Conservation (phyloP, 768 basidiomycete genomes). For the Russula lepida region DNA sequence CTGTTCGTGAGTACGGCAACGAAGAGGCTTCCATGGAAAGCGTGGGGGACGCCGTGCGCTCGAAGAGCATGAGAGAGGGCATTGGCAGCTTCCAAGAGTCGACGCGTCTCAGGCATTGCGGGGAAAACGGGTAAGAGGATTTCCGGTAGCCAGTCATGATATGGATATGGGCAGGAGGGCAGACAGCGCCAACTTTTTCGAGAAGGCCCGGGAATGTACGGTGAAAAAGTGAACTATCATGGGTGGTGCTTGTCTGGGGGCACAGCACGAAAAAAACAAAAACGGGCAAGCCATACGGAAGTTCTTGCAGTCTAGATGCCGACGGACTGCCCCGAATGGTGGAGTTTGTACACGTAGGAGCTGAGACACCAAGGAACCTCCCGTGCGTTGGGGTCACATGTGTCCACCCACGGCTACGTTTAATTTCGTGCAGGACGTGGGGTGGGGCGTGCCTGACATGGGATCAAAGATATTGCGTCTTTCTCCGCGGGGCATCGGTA, state of each 20-base stretch:
- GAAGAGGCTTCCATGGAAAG: constrained; percentile 71
- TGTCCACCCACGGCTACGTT: background rate
- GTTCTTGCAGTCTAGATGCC: constrained; percentile 9
- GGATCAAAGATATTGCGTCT: constrained; percentile 3
- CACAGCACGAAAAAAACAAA: constrained; percentile 11
- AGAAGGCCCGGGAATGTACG: constrained; percentile 4
- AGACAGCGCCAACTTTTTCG: constrained; percentile 17
- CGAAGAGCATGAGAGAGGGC: constrained; percentile 62
- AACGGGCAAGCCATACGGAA: constrained; percentile 1
- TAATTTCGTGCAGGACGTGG: constrained; percentile 12
- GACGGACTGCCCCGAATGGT: constrained; percentile 14
- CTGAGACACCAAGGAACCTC: background rate
- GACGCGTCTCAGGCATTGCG: constrained; percentile 60
- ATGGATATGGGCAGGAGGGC: constrained; percentile 26
- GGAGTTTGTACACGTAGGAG: constrained; percentile 18
- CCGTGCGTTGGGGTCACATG: constrained; percentile 16
- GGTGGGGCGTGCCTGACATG: constrained; percentile 9
- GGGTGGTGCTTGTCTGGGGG: background rate
- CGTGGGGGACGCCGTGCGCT: constrained; percentile 57
- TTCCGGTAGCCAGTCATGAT: constrained; percentile 46
- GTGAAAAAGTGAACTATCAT: background rate
- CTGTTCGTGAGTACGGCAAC: constrained; percentile 60
- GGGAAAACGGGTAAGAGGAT: constrained; percentile 24
- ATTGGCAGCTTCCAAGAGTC: constrained; percentile 69
- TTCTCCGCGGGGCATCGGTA: background rate